phyloP scores from a whole-genome alignment of 2,329 filamentous ascomycete genomes.

The Corynespora cassiicola region DNA sequence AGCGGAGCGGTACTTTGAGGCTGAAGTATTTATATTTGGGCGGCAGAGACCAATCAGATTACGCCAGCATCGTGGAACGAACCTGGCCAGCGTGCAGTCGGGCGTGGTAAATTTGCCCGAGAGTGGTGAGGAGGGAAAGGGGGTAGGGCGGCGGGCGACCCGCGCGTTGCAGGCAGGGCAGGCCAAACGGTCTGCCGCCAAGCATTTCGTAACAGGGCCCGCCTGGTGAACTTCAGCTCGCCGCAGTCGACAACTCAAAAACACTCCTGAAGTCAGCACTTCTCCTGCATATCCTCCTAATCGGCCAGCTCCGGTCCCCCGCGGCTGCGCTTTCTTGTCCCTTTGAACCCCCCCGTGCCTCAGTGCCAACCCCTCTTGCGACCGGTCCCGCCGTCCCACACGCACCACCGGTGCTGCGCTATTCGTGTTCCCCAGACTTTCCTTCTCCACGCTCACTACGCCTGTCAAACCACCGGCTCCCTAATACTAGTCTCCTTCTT shows the following conservation, averaged over 20 bases:
- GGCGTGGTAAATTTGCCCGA: conserved; percentile 6
- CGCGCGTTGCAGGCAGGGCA: conserved; percentile 6
- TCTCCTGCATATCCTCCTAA: conserved; percentile 8
- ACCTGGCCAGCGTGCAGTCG: too few species aligned
- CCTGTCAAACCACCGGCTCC: conserved; percentile 15
- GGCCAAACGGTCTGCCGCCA: too few species aligned
- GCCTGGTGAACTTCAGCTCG: conserved; percentile 19
- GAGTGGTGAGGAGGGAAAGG: conserved; percentile 4
- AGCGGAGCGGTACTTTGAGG: too few species aligned
- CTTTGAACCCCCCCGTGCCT: background rate
- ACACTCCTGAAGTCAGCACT: conserved; percentile 20
- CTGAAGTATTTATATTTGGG: conserved; percentile 1
- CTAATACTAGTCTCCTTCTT: conserved; percentile 14
- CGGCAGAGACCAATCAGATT: background rate
- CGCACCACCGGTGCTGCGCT: conserved; percentile 20
- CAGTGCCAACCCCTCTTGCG: conserved; percentile 2
- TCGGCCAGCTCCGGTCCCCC: conserved; percentile 4
- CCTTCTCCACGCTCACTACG: conserved; percentile 36
- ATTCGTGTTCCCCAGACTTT: conserved; percentile 31
- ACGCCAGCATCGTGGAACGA: conserved; percentile 6
- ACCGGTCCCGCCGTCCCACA: conserved; percentile 9
- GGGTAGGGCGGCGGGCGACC: background rate
- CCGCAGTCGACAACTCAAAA: conserved; percentile 9
- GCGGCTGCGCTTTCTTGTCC: conserved; percentile 6
- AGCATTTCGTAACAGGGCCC: too few species aligned